Conservation (phyloP, 1,139 yeast species). For the Chernovozyma aurita region DNA sequence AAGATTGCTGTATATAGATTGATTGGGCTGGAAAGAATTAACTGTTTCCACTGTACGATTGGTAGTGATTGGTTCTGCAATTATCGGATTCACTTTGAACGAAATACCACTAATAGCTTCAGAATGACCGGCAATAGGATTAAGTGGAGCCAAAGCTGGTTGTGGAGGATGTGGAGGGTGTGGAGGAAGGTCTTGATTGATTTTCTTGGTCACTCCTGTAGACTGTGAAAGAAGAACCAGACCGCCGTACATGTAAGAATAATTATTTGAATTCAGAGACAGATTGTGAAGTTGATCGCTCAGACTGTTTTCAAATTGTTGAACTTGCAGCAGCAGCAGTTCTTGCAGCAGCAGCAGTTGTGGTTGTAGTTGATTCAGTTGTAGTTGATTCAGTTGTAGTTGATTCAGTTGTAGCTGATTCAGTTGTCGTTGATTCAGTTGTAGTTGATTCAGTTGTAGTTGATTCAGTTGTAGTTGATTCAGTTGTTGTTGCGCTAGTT, state of each 20-base stretch:
- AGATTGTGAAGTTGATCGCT: not conserved
- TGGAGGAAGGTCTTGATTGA: constrained; percentile 19
- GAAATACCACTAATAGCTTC: constrained; percentile 33
- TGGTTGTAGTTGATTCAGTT: not conserved
- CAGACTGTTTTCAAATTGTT: not conserved
- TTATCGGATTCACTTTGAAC: constrained; percentile 32
- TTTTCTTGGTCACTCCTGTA: constrained; percentile 38
- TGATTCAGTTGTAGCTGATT: not conserved
- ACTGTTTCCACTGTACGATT: constrained; percentile 29
- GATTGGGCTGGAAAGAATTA: constrained; percentile 42
- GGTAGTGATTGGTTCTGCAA: constrained; percentile 28
- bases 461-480: no score
- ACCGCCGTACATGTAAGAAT: constrained; percentile 34
- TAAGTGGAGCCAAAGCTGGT: constrained; percentile 2
- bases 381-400: not conserved
- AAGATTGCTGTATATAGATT: constrained; percentile 40
- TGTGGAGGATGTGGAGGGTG: not conserved
- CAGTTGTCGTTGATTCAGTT: no score
- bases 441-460: no score
- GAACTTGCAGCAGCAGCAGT: not conserved
- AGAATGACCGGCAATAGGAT: constrained; percentile 10
- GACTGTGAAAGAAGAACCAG: constrained; percentile 42
- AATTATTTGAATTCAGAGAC: constrained; percentile 14
- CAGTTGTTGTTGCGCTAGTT: no score
- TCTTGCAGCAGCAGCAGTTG: not conserved